Percentiles rank a stretch among this genome's conserved stretches.
These are phyloP conservation scores for Colletotrichum sp. DNA, from an alignment of 2,329 filamentous ascomycete species.

Conservation along the genomic window DNA sequence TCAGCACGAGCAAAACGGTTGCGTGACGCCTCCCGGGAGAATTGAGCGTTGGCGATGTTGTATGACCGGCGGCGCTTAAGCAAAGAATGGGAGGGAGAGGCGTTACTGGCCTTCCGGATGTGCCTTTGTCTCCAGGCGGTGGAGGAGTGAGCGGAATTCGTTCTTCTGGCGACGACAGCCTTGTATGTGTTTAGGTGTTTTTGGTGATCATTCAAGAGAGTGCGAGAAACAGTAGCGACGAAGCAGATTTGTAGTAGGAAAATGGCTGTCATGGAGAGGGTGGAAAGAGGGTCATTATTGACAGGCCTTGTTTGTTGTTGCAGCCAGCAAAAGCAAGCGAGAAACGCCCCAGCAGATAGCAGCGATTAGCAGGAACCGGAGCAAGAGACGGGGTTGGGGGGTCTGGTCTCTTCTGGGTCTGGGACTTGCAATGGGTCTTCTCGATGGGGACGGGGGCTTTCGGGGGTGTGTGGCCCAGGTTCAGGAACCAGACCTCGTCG, in stretches of 20 bases:
- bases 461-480: conserved; percentile 3
- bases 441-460: background rate
- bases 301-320: conserved; percentile 18
- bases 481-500: conserved; percentile 1
- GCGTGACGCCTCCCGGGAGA: conserved; percentile 28
- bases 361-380: conserved; percentile 12
- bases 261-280: conserved; percentile 48
- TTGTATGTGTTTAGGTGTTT: conserved; percentile 44
- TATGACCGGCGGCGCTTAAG: conserved; percentile 34
- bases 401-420: background rate
- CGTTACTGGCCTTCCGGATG: conserved; percentile 37
- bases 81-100: conserved; percentile 39
- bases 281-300: conserved; percentile 23
- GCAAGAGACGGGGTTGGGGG: conserved; percentile 7
- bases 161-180: conserved; percentile 48
- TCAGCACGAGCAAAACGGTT: conserved; percentile 25
- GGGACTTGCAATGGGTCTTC: background rate
- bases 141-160: conserved; percentile 34
- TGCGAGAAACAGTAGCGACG: conserved; percentile 48
- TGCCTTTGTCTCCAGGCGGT: conserved; percentile 41
- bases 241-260: conserved; percentile 52
- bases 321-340: background rate
- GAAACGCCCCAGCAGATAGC: conserved; percentile 8
- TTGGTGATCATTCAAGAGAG: conserved; percentile 48
- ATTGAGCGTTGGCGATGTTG: conserved; percentile 32